Conservation (phyloP, 441 rosid species). For the Gossypium davidsonii region DNA sequence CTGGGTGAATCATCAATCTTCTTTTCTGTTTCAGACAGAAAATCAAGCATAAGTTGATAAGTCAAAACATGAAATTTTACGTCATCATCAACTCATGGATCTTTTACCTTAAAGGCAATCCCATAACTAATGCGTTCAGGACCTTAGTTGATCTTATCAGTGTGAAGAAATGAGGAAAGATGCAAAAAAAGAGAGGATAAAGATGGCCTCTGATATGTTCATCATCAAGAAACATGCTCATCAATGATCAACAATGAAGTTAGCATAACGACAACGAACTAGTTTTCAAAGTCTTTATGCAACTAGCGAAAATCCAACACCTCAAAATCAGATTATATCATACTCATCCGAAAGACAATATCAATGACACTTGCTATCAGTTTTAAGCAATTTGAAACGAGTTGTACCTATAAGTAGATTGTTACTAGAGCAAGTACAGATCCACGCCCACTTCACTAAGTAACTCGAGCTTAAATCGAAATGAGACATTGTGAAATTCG, state of each 20-base stretch:
- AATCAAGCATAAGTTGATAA: background rate
- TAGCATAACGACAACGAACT: background rate
- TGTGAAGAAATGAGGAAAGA: background rate
- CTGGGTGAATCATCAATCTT: slow-evolving; percentile 66
- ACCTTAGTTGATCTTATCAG: background rate
- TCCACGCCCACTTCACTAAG: background rate
- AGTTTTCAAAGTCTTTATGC: background rate
- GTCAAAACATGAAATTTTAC: background rate
- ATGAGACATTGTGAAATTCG: background rate
- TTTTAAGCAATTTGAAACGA: background rate
- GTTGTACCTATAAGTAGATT: background rate
- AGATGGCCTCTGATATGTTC: background rate
- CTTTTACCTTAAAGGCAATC: background rate
- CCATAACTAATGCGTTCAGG: background rate
- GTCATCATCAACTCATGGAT: background rate
- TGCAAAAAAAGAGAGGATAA: background rate
- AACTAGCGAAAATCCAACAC: background rate
- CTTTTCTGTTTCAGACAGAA: slow-evolving; percentile 58
- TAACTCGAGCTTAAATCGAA: background rate
- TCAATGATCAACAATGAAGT: background rate
- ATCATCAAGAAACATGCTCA: background rate
- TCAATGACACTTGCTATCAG: background rate
- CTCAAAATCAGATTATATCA: background rate
- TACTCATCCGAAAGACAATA: background rate
- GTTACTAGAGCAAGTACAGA: background rate